Evolutionary conservation across 768 basidiomycete genomes (phyloP), one percentile per base, ranked within the genome.

Genomic region (Russula earlei): DNA sequence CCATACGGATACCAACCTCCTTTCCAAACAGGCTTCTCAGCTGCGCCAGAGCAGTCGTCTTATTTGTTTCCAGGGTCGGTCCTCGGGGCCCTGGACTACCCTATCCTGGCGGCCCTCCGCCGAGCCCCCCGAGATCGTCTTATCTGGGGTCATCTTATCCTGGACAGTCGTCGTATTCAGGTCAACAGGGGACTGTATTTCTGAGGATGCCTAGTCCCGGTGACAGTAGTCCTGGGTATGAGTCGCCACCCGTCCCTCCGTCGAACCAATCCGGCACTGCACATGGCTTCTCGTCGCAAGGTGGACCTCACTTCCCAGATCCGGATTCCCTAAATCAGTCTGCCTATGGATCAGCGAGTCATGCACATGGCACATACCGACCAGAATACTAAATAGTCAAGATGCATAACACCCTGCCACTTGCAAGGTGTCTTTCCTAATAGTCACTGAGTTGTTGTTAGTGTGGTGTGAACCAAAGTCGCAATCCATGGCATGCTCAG

Each of bases 121-220:
- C 29, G 9, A 37, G 22, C 17, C 22, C 43, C 29, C 9, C 36
- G 4, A 36, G 22, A 34, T 27, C 55, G 4, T 17, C 24, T 2
- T 54, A 45, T 45, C 37, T 34, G 4, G 50, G 12, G 19, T 47
- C 54, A 36, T 45, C 48, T 12, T 61, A 43, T 46, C 29, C 54
- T 4, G 61, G 43, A 14, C 54, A 49, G 19, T 59, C 60, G 12
- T 54, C 36, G 40, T 62, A 62, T 38, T 52, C 58, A n/a, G 54
- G 61, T 12, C 51, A 60, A 22, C 41, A 52, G 19, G 59, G 31
- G 8, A n/a, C 43, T 33, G 51, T 37, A 33, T 54, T 22, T 38
- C 12, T 14, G 14, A 25, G 44, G 20, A 49, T 49, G 22, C 52
- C 51, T 12, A 40, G 10, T 20, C 56, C 24, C 47, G 20, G 33